Evolutionary conservation across 352 stramenopile species (phyloP).

Genomic region (Phytophthora idaei): DNA sequence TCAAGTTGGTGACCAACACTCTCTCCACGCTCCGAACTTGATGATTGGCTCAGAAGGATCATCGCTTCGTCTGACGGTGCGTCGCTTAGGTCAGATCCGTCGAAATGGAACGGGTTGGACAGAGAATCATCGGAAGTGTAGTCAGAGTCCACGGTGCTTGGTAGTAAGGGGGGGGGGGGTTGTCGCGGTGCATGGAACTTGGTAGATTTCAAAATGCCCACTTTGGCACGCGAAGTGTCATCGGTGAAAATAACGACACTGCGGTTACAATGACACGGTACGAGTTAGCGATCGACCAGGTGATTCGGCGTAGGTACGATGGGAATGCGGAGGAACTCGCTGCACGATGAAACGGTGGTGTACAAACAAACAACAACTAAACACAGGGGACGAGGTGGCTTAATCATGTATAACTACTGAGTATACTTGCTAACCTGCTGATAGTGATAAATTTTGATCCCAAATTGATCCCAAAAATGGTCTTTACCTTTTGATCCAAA

Average conservation of each 20-base stretch:
- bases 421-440: neutral
- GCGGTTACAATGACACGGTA: neutral
- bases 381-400: no score
- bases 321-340: neutral
- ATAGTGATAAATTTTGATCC: slow-evolving; percentile 1
- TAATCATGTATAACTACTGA: neutral
- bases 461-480: neutral
- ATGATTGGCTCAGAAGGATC: neutral
- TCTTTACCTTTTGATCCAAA: no score
- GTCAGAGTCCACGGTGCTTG: neutral
- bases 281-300: neutral
- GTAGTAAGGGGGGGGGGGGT: neutral
- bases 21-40: neutral
- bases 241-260: neutral
- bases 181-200: neutral
- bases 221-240: neutral
- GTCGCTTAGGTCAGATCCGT: neutral
- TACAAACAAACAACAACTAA: neutral
- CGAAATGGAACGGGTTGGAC: neutral
- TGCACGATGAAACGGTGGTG: neutral
- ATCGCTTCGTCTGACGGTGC: neutral
- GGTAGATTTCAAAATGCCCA: neutral
- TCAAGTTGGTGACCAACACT: neutral
- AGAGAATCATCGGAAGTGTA: neutral
- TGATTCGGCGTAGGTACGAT: neutral